phyloP scores from a whole-genome alignment of 805 yeast species.

The Ogataea thermomethanolica region DNA sequence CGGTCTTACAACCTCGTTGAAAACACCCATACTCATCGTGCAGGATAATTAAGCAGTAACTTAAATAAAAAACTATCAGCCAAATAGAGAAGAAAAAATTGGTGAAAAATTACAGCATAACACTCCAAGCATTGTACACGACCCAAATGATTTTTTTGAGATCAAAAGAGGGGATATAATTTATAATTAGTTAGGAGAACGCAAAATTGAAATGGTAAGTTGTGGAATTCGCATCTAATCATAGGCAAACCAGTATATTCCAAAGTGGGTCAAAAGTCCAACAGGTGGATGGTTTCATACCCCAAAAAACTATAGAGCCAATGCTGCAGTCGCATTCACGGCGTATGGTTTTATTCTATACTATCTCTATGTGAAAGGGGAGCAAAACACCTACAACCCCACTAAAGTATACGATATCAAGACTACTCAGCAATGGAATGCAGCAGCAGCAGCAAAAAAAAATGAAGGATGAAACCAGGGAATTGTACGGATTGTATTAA shows the following conservation, averaged over 20 bases:
- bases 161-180: slow-evolving; percentile 1
- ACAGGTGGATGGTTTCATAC: slow-evolving; percentile 57
- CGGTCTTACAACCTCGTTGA: not conserved
- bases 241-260: slow-evolving; percentile 18
- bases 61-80: too few relatives aligned
- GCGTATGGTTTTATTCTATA: slow-evolving; percentile 36
- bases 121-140: not conserved
- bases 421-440: slow-evolving; percentile 43
- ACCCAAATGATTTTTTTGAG: not conserved
- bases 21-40: too few relatives aligned
- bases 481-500: too few relatives aligned
- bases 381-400: slow-evolving; percentile 34
- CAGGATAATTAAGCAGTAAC: too few relatives aligned
- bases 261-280: slow-evolving; percentile 39
- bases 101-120: slow-evolving; percentile 13
- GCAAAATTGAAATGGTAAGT: not conserved
- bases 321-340: slow-evolving; percentile 39
- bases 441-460: slow-evolving; percentile 42
- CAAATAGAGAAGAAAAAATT: slow-evolving; percentile 5
- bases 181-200: too few relatives aligned
- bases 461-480: too few relatives aligned
- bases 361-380: slow-evolving; percentile 37
- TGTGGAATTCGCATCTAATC: not conserved
- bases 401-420: slow-evolving; percentile 37
- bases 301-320: slow-evolving; percentile 47